phyloP scores from a whole-genome alignment of 2,329 filamentous ascomycete genomes.

The Pleurostoma richardsiae region DNA sequence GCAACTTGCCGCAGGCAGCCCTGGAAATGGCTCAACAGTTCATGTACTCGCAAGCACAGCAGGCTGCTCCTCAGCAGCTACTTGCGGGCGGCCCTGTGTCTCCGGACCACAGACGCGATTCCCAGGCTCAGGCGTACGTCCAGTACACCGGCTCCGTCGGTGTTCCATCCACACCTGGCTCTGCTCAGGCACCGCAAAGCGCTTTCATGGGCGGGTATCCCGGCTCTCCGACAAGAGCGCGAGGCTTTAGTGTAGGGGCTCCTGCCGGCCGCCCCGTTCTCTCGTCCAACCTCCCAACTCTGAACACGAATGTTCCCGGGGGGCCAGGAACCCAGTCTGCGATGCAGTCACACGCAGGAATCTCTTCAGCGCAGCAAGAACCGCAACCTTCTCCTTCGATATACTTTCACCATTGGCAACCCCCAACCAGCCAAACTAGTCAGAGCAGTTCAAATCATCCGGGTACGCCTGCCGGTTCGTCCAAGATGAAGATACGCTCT shows the following conservation, averaged over 20 bases:
- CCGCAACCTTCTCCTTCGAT: slow-evolving; percentile 67
- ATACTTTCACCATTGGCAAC: slow-evolving; percentile 92
- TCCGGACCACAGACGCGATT: slow-evolving; percentile 52
- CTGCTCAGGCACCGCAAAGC: slow-evolving; percentile 28
- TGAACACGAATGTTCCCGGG: slow-evolving; percentile 39
- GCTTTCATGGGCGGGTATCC: slow-evolving; percentile 38
- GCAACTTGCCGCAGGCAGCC: slow-evolving; percentile 52
- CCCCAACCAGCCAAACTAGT: slow-evolving; percentile 62
- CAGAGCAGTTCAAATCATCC: slow-evolving; percentile 56
- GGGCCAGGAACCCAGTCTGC: slow-evolving; percentile 26
- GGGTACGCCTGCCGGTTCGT: slow-evolving; percentile 71
- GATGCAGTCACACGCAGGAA: slow-evolving; percentile 46
- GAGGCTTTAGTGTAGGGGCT: slow-evolving; percentile 43
- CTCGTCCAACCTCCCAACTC: slow-evolving; percentile 33
- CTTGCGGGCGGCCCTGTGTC: slow-evolving; percentile 44
- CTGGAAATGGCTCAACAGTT: slow-evolving; percentile 67
- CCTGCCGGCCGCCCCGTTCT: slow-evolving; percentile 27
- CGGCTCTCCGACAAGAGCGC: slow-evolving; percentile 42
- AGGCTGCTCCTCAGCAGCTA: slow-evolving; percentile 45
- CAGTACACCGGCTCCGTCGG: slow-evolving; percentile 34
- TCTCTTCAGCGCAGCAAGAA: slow-evolving; percentile 50
- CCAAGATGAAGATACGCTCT: slow-evolving; percentile 43
- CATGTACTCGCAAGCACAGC: slow-evolving; percentile 43
- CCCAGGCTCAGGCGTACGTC: slow-evolving; percentile 34
- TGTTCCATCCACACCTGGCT: slow-evolving; percentile 37